phyloP scores from a whole-genome alignment of 106 monocot species.

The Hemerocallis citrina region DNA sequence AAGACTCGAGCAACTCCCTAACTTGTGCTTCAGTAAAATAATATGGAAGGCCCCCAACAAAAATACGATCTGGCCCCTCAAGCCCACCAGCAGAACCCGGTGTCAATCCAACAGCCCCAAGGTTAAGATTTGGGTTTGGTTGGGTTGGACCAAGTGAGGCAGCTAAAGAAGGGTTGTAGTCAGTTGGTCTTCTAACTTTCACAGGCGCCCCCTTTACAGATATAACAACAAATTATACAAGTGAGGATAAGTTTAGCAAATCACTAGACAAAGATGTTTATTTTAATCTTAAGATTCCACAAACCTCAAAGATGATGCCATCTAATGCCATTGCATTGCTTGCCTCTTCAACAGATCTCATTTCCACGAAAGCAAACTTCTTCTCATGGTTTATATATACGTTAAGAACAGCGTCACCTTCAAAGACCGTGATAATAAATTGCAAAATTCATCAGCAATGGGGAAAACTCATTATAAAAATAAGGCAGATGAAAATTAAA shows the following conservation, averaged over 20 bases:
- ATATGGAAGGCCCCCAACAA: conserved; percentile 75
- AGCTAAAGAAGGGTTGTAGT: conserved; percentile 74
- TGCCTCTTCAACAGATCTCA: conserved; percentile 98
- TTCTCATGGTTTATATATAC: conserved; percentile 99
- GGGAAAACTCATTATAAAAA: not conserved
- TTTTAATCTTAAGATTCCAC: not conserved
- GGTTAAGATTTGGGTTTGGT: conserved; percentile 61
- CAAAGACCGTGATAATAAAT: conserved; percentile 2
- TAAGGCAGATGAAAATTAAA: not conserved
- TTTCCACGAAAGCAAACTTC: conserved; percentile 98
- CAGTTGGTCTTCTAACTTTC: conserved; percentile 84
- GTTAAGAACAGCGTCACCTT: conserved; percentile 97
- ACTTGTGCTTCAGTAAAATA: conserved; percentile 73
- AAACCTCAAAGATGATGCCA: conserved; percentile 96
- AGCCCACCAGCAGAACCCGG: conserved; percentile 64
- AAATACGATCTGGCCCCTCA: conserved; percentile 70
- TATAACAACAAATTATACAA: not conserved
- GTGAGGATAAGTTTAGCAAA: not conserved
- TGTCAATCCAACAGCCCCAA: conserved; percentile 60
- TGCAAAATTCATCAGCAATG: not conserved
- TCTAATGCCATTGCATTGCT: conserved; percentile 99
- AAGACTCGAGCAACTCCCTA: conserved; percentile 67
- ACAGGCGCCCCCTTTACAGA: conserved; percentile 36
- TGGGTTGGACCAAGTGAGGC: conserved; percentile 70
- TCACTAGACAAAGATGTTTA: not conserved